Evolutionary conservation across 495 filamentous ascomycete species (phyloP).

Genomic region (Penicillium lagena): DNA sequence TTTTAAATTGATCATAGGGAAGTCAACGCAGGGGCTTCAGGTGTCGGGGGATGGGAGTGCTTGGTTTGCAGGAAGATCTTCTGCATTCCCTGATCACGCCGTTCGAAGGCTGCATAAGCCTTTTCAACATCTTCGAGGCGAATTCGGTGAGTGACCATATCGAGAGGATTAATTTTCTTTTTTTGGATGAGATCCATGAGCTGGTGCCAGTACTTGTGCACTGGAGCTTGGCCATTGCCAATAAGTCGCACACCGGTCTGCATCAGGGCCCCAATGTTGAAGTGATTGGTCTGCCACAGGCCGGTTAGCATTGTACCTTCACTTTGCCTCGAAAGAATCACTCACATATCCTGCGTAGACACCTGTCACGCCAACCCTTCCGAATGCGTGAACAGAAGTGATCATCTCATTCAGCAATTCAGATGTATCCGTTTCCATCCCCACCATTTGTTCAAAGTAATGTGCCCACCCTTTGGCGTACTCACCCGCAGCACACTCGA

Average conservation of each 20-base stretch:
- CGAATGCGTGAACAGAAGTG: conserved; percentile 66
- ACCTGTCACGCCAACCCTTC: conserved; percentile 70
- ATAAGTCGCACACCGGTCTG: conserved; percentile 76
- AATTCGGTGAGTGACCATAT: conserved; percentile 78
- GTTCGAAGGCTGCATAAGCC: conserved; percentile 62
- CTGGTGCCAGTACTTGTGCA: conserved; percentile 77
- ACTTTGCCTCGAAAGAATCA: too few species aligned
- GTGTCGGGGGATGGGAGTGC: conserved; percentile 47
- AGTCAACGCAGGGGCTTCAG: conserved; percentile 46
- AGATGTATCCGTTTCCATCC: conserved; percentile 77
- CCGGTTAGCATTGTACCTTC: too few species aligned
- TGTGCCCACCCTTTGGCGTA: conserved; percentile 81
- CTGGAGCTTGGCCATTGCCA: conserved; percentile 79
- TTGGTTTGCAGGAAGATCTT: conserved; percentile 63
- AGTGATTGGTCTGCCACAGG: conserved; percentile 60
- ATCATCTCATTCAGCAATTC: conserved; percentile 90
- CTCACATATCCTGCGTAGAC: conserved; percentile 78
- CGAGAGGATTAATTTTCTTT: conserved; percentile 67
- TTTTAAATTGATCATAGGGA: conserved; percentile 2
- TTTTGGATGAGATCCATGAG: conserved; percentile 60
- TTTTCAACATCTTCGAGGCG: conserved; percentile 64
- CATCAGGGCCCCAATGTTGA: conserved; percentile 84
- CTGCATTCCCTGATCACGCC: conserved; percentile 57
- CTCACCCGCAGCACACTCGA: conserved; percentile 82
- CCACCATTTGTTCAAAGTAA: conserved; percentile 66